phyloP scores from a whole-genome alignment of 1,139 yeast species.

The Geotrichum klebahnii region DNA sequence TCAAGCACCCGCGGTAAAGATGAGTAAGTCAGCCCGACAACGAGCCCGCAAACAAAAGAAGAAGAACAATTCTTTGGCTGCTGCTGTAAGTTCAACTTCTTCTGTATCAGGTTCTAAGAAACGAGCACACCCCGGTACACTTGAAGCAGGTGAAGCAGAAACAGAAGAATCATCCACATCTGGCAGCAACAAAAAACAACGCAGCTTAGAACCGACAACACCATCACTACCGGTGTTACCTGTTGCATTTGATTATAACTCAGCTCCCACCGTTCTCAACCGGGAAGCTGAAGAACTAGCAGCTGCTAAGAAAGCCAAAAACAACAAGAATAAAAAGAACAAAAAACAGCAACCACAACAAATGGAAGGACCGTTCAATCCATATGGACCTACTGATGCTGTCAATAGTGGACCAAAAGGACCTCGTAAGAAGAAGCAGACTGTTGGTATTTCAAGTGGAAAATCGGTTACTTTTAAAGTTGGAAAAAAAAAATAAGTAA shows the following conservation, averaged over 20 bases:
- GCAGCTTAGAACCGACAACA: background rate
- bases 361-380: conserved; percentile 13
- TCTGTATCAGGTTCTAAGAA: conserved; percentile 5
- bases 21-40: conserved; percentile 4
- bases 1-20: conserved; percentile 10
- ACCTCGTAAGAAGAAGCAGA: conserved; percentile 5
- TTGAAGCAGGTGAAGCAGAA: conserved; percentile 3
- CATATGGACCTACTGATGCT: conserved; percentile 8
- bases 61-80: background rate
- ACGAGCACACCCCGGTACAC: background rate
- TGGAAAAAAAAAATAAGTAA: conserved; percentile 2
- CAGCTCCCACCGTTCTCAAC: conserved; percentile 19
- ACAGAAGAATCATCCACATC: conserved; percentile 6
- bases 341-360: conserved; percentile 1
- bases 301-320: conserved; percentile 7
- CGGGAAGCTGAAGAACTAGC: conserved; percentile 7
- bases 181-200: no score
- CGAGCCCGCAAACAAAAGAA: conserved; percentile 5
- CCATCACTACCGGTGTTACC: background rate
- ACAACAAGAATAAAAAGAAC: background rate
- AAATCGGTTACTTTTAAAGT: conserved; percentile 7
- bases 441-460: conserved; percentile 2
- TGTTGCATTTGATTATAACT: conserved; percentile 18
- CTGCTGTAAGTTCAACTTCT: background rate
- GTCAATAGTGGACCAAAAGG: background rate